phyloP scores from a whole-genome alignment of 116 monocot species.

The Iris pallida region DNA sequence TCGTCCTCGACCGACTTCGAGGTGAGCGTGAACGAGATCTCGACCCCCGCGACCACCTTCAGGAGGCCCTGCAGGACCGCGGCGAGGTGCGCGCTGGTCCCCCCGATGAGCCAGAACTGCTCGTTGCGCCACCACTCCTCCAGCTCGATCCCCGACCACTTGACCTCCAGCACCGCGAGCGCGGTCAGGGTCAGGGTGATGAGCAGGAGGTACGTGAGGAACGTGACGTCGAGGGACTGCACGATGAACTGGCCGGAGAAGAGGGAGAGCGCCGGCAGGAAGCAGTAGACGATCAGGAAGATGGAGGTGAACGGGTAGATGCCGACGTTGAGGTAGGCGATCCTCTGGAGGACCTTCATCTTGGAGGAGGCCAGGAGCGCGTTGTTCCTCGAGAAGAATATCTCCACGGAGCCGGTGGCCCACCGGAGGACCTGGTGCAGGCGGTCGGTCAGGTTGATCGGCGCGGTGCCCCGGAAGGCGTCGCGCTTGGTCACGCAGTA shows the following conservation, averaged over 20 bases:
- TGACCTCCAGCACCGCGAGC: conserved; percentile 11
- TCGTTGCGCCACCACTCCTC: conserved; percentile 91
- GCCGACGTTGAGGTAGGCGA: conserved; percentile 15
- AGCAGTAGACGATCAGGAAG: conserved; percentile 20
- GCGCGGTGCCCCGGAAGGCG: conserved; percentile 40
- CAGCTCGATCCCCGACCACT: conserved; percentile 16
- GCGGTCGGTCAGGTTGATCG: conserved; percentile 37
- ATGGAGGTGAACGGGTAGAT: conserved; percentile 19
- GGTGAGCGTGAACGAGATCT: conserved; percentile 16
- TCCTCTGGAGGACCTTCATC: conserved; percentile 16
- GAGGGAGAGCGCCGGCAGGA: conserved; percentile 19
- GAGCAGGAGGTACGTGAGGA: conserved; percentile 4
- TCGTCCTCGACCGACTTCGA: conserved; percentile 11
- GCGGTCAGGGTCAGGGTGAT: conserved; percentile 7
- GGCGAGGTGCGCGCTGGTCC: conserved; percentile 23
- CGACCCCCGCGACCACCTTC: conserved; percentile 14
- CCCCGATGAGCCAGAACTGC: conserved; percentile 92
- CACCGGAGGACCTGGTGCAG: conserved; percentile 41
- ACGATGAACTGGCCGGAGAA: conserved; percentile 22
- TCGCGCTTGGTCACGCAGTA: conserved; percentile 43
- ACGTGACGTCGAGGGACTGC: conserved; percentile 11
- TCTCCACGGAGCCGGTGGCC: conserved; percentile 39
- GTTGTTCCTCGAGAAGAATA: conserved; percentile 41
- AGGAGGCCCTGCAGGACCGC: conserved; percentile 18
- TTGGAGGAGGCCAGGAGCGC: conserved; percentile 14